Evolutionary conservation across 2,329 filamentous ascomycete species (phyloP), one percentile per base, ranked within the genome.

Genomic region (Pyrenochaeta sp.): DNA sequence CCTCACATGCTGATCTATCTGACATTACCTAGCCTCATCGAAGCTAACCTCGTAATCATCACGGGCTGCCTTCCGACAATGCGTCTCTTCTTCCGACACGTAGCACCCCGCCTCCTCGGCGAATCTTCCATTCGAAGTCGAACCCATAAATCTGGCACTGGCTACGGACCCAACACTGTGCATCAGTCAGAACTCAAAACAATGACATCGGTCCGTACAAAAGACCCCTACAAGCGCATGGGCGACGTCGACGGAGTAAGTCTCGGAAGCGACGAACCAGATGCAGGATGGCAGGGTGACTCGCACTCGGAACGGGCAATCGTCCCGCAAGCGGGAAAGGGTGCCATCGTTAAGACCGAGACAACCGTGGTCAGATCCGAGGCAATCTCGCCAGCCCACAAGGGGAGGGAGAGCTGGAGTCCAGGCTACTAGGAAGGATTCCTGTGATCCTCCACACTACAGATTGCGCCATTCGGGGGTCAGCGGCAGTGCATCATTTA

Each of bases 21-120:
- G 5, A 10, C 8, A 2, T n/a, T 3, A 17, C 1, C 1, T 19
- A 72, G 67, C 1, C 60, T 72, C 28, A 59, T 74, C 19, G 73
- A 76, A 47, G 56, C 64, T 2, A 76, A 75, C 27, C 61, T 76
- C 0, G 63, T 75, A 28, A 65, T 76, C 15, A 69, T 73, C 10
- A 74, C 72, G 44, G 72, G 67, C 6, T 68, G 70, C 4, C 65
- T 74, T n/a, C 72, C 74, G 0, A 73, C 72, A 0, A 53, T 76
- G 9, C 67, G 68, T 11, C 69, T 71, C 7, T 74, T 74, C 62
- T 65, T 74, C 47, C 60, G 60, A 0, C 68, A 72, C 35, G 55
- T 74, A 10, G 63, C 69, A 0, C 71, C 72, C 1, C 41, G 21
- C 7, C 15, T 52, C 18, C 44, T 54, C 13, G 48, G 50, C 15